Base-by-base conservation (phyloP, 768 basidiomycete species). In the Phylloporus sp. region DNA sequence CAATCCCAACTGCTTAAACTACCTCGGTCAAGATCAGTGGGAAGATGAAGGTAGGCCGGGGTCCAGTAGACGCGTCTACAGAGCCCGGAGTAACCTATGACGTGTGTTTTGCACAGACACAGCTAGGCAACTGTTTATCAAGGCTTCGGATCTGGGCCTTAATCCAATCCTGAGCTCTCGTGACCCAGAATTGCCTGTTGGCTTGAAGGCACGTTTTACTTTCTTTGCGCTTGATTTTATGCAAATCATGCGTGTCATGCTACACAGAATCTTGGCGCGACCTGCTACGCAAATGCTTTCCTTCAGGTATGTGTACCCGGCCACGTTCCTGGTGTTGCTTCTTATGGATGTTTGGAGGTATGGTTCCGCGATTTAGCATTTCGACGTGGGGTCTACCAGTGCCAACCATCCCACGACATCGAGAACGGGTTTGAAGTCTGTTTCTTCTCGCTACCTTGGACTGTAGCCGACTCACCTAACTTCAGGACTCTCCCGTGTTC, bases 251-350 rank as follows among this genome's bases (percentile, higher is more conserved):
- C 29, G 34, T 39, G 43, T 43, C 40, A 28, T 55, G 28, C 28
- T 18, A 16, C 2, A 34, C 61, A 94, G 92, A 97, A 98, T 66
- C 80, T 98, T 18, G 95, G 95, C 5, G 95, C 95, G 16, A 97
- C 95, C 4, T 98, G 95, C 66, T 98, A 97, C 59, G 94, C 91
- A 54, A 97, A 97, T 67, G 92, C 92, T 18, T 97, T 89, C 55
- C 77, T 98, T 40, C 95, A 98, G 73, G 91, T 87, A 59, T 32
- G 64, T 61, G 29, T 26, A 32, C 27, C 40, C 20, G 29, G 18
- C 31, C n/a, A 27, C 24, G n/a, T 53, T 42, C 23, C n/a, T 15
- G 16, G 11, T 7, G 16, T 44, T 42, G 43, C n/a, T 53, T 45
- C 48, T 56, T 34, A 59, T 42, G 27, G 20, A 34, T 13, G 45